These are phyloP conservation scores for Ganoderma lucidum DNA, from an alignment of 1,284 basidiomycete species.

Conservation along the genomic window DNA sequence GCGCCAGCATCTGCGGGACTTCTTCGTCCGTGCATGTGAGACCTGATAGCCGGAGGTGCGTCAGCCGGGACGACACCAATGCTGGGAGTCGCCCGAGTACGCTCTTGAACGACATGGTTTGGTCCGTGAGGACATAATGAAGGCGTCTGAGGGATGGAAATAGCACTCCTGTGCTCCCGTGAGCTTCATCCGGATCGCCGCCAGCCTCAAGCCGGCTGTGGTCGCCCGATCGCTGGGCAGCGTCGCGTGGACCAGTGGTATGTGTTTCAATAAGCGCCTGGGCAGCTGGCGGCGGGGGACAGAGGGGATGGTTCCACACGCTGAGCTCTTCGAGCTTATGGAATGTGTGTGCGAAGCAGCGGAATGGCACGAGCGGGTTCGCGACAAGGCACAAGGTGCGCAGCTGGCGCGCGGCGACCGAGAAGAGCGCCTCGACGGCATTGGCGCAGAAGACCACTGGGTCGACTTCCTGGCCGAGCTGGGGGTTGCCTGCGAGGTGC, in stretches of 20 bases:
- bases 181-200: neutral
- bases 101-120: neutral
- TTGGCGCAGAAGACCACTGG: slow-evolving; percentile 7
- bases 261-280: neutral
- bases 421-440: slow-evolving; percentile 6
- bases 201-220: neutral
- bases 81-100: slow-evolving; percentile 9
- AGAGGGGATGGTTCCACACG: slow-evolving; percentile 20
- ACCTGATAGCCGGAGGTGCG: slow-evolving; percentile 22
- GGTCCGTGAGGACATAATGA: slow-evolving; percentile 13
- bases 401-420: slow-evolving; percentile 14
- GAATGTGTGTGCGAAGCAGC: slow-evolving; percentile 5
- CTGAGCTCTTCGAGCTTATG: slow-evolving; percentile 18
- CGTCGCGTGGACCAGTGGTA: neutral
- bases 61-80: slow-evolving; percentile 9
- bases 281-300: neutral
- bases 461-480: neutral
- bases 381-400: slow-evolving; percentile 17
- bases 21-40: slow-evolving; percentile 14
- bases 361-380: slow-evolving; percentile 4
- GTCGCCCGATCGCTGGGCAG: neutral
- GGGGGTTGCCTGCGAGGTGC: slow-evolving; percentile 6
- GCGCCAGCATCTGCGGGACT: slow-evolving; percentile 10
- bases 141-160: slow-evolving; percentile 13
- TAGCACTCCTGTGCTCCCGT: neutral